These are phyloP conservation scores for Pichia exigua DNA, from an alignment of 805 yeast genomes.

Conservation along the genomic window DNA sequence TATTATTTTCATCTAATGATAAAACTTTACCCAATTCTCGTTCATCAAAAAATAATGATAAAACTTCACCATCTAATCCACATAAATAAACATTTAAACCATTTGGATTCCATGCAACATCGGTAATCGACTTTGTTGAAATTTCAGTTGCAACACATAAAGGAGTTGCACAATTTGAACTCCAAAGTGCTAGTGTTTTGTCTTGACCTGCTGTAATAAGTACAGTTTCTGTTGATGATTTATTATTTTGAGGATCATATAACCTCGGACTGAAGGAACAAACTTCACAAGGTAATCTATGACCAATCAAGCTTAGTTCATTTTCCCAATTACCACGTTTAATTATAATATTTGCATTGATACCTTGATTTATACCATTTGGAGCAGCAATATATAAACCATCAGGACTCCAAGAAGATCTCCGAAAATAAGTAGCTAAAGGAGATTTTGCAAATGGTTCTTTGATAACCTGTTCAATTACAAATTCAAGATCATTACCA, in stretches of 20 bases:
- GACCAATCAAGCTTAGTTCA: slow-evolving; percentile 69
- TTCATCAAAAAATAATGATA: slow-evolving; percentile 54
- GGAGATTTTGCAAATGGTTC: slow-evolving; percentile 89
- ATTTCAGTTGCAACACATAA: slow-evolving; percentile 73
- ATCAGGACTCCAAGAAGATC: slow-evolving; percentile 88
- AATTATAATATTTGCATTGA: slow-evolving; percentile 63
- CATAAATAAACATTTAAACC: slow-evolving; percentile 69
- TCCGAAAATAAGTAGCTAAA: slow-evolving; percentile 78
- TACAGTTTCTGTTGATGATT: slow-evolving; percentile 37
- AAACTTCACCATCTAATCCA: slow-evolving; percentile 79
- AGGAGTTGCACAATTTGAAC: slow-evolving; percentile 68
- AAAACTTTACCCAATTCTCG: slow-evolving; percentile 54
- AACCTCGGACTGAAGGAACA: slow-evolving; percentile 66
- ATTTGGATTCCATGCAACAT: slow-evolving; percentile 79
- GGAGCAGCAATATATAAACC: slow-evolving; percentile 84
- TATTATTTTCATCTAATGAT: slow-evolving; percentile 58
- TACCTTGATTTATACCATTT: slow-evolving; percentile 79
- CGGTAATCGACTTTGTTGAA: slow-evolving; percentile 73
- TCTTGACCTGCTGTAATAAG: slow-evolving; percentile 98
- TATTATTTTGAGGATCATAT: slow-evolving; percentile 30
- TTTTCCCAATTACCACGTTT: slow-evolving; percentile 77
- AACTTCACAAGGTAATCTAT: slow-evolving; percentile 80
- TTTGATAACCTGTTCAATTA: slow-evolving; percentile 73
- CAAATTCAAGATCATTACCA: slow-evolving; percentile 69
- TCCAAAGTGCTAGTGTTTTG: slow-evolving; percentile 82